Percentiles rank a stretch among this genome's conserved stretches.
phyloP scores from a whole-genome alignment of 2,329 filamentous ascomycete species.

The Alternaria postmessia region DNA sequence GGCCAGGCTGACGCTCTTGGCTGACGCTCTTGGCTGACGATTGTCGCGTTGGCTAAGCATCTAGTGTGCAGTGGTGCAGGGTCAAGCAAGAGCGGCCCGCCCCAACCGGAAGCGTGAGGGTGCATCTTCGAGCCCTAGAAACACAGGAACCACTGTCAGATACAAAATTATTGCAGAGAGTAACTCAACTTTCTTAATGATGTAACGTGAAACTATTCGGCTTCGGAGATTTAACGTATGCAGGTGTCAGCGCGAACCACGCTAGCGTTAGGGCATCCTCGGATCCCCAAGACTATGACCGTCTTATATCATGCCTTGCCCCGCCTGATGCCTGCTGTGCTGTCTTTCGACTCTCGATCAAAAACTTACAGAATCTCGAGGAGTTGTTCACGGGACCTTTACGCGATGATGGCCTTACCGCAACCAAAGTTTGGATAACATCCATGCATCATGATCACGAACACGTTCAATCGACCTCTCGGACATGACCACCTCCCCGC shows the following conservation, averaged over 20 bases:
- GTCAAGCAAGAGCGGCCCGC: constrained; percentile 1
- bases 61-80: not conserved
- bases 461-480: not conserved
- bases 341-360: not conserved
- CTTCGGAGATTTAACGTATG: constrained; percentile 9
- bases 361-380: not conserved
- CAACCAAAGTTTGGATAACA: not conserved
- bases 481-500: not conserved
- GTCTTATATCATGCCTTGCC: constrained; percentile 8
- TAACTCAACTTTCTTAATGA: not conserved
- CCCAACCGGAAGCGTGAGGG: not conserved
- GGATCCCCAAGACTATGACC: constrained; percentile 19
- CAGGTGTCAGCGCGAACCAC: constrained; percentile 18
- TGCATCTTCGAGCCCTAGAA: not conserved
- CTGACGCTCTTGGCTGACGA: not conserved
- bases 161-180: not conserved
- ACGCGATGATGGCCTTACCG: not conserved
- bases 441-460: not conserved
- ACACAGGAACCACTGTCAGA: not conserved
- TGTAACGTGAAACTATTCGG: not conserved
- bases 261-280: constrained; percentile 13
- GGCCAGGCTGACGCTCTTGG: not conserved
- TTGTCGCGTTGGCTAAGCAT: not conserved
- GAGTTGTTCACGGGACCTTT: not conserved
- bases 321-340: not conserved